phyloP scores from a whole-genome alignment of 2,329 filamentous ascomycete genomes.

The Fusarium poae region DNA sequence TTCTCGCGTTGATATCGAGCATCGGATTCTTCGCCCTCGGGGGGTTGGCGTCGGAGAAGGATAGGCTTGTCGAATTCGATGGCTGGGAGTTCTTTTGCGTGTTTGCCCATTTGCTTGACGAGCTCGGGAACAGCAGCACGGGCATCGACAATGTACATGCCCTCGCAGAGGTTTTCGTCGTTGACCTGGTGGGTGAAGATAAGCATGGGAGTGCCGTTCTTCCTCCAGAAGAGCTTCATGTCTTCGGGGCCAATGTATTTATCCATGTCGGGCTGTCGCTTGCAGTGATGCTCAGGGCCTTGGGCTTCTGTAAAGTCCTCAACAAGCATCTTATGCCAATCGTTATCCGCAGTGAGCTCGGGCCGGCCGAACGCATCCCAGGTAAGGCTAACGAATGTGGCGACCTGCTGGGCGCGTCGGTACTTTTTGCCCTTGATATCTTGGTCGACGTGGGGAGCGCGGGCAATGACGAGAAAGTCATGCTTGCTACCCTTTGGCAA shows the following conservation, averaged over 20 bases:
- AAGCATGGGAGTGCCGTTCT: conserved; percentile 41
- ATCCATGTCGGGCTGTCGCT: conserved; percentile 40
- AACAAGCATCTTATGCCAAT: conserved; percentile 43
- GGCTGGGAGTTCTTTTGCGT: conserved; percentile 32
- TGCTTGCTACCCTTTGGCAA: conserved; percentile 40
- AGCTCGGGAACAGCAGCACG: conserved; percentile 42
- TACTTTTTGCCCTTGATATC: conserved; percentile 42
- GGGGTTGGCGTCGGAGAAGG: conserved; percentile 36
- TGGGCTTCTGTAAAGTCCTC: conserved; percentile 36
- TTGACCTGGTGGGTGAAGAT: conserved; percentile 44
- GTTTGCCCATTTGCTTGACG: conserved; percentile 30
- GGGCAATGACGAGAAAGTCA: conserved; percentile 41
- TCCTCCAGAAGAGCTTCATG: conserved; percentile 46
- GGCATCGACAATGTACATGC: conserved; percentile 42
- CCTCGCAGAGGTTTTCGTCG: conserved; percentile 42
- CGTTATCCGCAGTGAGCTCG: conserved; percentile 32
- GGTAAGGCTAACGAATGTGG: conserved; percentile 39
- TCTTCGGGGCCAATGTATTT: conserved; percentile 46
- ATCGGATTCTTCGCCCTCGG: conserved; percentile 29
- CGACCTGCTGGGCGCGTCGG: conserved; percentile 39
- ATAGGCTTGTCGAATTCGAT: conserved; percentile 38
- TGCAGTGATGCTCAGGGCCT: conserved; percentile 44
- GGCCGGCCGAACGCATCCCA: conserved; percentile 40
- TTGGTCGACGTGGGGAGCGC: conserved; percentile 39
- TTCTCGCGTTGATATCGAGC: conserved; percentile 43